A percentile compares a stretch with the other conserved stretches of the same genome.
These are phyloP conservation scores for Linaria vulgaris DNA, from an alignment of 257 asterid species.

Conservation along the genomic window DNA sequence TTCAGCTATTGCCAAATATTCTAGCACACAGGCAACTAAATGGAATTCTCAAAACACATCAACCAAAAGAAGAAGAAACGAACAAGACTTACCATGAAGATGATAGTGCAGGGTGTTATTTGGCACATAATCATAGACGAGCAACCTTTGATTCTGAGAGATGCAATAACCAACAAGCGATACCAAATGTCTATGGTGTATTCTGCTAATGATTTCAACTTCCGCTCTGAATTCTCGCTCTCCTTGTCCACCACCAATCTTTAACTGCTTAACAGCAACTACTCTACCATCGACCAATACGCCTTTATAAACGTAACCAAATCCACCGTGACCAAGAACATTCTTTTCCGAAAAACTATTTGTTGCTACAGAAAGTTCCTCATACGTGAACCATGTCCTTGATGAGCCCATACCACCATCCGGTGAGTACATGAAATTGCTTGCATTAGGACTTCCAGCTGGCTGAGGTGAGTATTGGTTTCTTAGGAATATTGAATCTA, in stretches of 20 bases:
- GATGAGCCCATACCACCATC: slow-evolving; percentile 70
- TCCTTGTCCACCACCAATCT: slow-evolving; percentile 90
- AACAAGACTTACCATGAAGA: slow-evolving; percentile 73
- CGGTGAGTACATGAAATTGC: slow-evolving; percentile 47
- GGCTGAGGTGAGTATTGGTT: slow-evolving; percentile 49
- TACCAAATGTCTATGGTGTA: slow-evolving; percentile 89
- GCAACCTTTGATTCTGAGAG: slow-evolving; percentile 69
- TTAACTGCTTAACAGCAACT: slow-evolving; percentile 87
- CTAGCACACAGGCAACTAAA: slow-evolving; percentile 21
- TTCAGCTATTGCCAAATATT: no score
- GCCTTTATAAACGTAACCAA: slow-evolving; percentile 88
- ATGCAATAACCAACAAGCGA: slow-evolving; percentile 92
- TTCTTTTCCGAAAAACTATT: slow-evolving; percentile 43
- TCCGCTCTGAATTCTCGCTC: slow-evolving; percentile 93
- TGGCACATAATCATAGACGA: slow-evolving; percentile 82
- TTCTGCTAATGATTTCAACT: slow-evolving; percentile 85
- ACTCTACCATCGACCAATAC: slow-evolving; percentile 65
- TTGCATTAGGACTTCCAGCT: slow-evolving; percentile 53
- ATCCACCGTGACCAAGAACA: slow-evolving; percentile 85
- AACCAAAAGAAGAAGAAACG: slow-evolving; percentile 8
- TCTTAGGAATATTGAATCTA: slow-evolving; percentile 72
- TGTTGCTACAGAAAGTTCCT: slow-evolving; percentile 70
- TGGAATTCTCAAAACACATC: slow-evolving; percentile 1
- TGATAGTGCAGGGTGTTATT: slow-evolving; percentile 79
- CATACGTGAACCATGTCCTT: slow-evolving; percentile 72